Evolutionary conservation across 306 rosid genomes (phyloP).

Genomic region (Quercus wislizeni): DNA sequence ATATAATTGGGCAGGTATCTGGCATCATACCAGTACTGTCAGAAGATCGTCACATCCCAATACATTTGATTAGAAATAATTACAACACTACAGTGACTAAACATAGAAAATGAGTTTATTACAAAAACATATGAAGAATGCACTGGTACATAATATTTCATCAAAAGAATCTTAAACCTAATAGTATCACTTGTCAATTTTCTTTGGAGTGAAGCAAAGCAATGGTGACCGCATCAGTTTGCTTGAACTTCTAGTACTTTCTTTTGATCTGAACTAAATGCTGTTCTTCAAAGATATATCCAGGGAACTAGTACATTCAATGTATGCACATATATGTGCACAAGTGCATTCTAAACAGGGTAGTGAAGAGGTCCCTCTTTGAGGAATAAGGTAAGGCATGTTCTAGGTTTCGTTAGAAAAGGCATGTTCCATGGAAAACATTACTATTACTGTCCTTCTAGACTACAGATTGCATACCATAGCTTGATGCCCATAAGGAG

Average conservation of each 20-base stretch:
- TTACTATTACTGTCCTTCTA: not conserved
- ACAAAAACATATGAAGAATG: not conserved
- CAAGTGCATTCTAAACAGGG: not conserved
- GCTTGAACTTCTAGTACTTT: not conserved
- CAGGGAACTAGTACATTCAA: too few relatives aligned
- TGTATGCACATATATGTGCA: not conserved
- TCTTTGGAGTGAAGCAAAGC: not conserved
- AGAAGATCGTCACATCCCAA: not conserved
- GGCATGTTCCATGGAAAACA: not conserved
- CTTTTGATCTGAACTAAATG: not conserved
- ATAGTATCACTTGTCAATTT: not conserved
- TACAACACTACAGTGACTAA: slow-evolving; percentile 10
- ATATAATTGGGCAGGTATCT: slow-evolving; percentile 59
- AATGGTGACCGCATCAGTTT: not conserved
- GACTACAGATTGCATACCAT: slow-evolving; percentile 45
- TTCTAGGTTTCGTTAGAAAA: not conserved
- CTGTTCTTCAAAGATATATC: not conserved
- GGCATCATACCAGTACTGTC: slow-evolving; percentile 28
- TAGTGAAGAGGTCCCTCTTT: not conserved
- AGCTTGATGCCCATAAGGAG: slow-evolving; percentile 52
- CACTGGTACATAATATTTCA: not conserved
- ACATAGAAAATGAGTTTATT: not conserved
- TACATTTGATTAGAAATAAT: not conserved
- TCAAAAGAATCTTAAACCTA: not conserved
- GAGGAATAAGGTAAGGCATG: not conserved